Evolutionary conservation across 2,329 filamentous ascomycete species (phyloP).

Genomic region (Colletotrichum brevisporum): DNA sequence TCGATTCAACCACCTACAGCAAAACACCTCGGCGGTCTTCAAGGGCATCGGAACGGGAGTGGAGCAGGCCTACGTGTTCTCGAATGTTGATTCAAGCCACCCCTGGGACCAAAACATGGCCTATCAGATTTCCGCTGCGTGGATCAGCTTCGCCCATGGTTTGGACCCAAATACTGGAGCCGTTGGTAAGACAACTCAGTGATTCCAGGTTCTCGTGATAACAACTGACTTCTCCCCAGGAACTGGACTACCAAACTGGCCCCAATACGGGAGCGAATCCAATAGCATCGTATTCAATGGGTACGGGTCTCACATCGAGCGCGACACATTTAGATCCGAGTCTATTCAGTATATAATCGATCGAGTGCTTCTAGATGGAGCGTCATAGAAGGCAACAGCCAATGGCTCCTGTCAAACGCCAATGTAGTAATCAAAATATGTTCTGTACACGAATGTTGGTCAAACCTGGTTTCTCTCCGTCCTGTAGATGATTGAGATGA

Average conservation of each 20-base stretch:
- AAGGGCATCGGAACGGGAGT: slow-evolving; percentile 63
- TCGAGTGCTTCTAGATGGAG: slow-evolving; percentile 3
- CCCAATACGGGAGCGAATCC: slow-evolving; percentile 57
- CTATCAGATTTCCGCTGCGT: slow-evolving; percentile 63
- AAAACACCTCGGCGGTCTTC: slow-evolving; percentile 59
- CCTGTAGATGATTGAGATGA: too few species aligned
- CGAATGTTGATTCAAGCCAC: slow-evolving; percentile 54
- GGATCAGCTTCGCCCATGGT: slow-evolving; percentile 63
- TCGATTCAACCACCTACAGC: slow-evolving; percentile 56
- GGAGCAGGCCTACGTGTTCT: slow-evolving; percentile 59
- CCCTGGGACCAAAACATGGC: slow-evolving; percentile 53
- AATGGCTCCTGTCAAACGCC: too few species aligned
- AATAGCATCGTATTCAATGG: slow-evolving; percentile 65
- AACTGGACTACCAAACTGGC: slow-evolving; percentile 52
- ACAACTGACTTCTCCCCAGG: background rate
- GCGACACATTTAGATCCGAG: slow-evolving; percentile 60
- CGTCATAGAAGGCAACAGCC: background rate
- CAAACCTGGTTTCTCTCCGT: too few species aligned
- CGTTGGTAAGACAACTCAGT: background rate
- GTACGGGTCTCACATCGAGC: slow-evolving; percentile 60
- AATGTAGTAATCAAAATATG: too few species aligned
- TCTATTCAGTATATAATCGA: slow-evolving; percentile 52
- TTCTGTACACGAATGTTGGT: too few species aligned
- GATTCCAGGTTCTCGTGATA: background rate
- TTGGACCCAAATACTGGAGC: slow-evolving; percentile 57